phyloP scores from a whole-genome alignment of 1,139 yeast genomes.

The Geotrichum klebahnii region DNA sequence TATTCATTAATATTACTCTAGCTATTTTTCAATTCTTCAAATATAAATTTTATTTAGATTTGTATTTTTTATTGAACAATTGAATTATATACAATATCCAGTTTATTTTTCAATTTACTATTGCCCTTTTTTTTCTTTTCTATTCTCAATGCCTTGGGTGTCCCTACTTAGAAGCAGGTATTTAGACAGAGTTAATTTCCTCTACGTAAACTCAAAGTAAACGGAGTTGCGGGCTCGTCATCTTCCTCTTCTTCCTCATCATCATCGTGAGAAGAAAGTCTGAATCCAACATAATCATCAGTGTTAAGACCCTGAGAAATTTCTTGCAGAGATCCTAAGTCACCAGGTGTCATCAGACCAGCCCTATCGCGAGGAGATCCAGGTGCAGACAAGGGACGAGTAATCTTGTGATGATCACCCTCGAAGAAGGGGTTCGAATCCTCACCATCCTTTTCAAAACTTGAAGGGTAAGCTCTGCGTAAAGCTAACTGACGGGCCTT shows the following conservation, averaged over 20 bases:
- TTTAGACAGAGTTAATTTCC: neutral
- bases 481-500: conserved; percentile 91
- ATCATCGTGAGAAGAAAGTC: conserved; percentile 56
- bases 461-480: conserved; percentile 89
- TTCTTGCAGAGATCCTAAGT: conserved; percentile 92
- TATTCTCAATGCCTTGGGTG: neutral
- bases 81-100: neutral
- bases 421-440: conserved; percentile 51
- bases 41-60: no score
- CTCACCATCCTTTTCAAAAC: conserved; percentile 47
- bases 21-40: no score
- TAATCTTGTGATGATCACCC: conserved; percentile 53
- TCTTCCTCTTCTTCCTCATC: conserved; percentile 40
- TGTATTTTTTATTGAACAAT: neutral
- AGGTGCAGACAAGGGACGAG: conserved; percentile 93
- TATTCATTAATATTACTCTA: no score
- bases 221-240: conserved; percentile 26
- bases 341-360: conserved; percentile 94
- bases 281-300: conserved; percentile 78
- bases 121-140: neutral
- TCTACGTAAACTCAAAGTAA: conserved; percentile 18
- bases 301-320: conserved; percentile 67
- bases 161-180: neutral
- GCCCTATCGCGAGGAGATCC: conserved; percentile 71
- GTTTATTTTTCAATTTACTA: neutral